Evolutionary conservation across 2,329 filamentous ascomycete genomes (phyloP), one percentile per base, ranked within the genome.

Genomic region (Leptosphaerulina australis): DNA sequence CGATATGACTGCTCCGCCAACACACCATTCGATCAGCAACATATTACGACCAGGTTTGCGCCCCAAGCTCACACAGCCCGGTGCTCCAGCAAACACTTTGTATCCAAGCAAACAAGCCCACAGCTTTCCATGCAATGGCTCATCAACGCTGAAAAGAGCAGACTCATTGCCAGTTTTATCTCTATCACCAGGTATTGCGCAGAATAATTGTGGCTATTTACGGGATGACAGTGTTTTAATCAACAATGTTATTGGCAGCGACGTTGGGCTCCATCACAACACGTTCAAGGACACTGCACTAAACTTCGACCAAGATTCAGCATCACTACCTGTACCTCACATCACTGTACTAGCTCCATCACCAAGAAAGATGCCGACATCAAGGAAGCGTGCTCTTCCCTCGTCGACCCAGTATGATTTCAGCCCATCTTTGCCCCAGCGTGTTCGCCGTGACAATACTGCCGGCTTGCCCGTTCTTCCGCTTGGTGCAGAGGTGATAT

Each of bases 401-500:
- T 17, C 25, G 12, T 43, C 33, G 9, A 22, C 21, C 2, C 34
- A 50, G 9, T n/a, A 40, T 0, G 1, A 20, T 4, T 36, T 14
- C 5, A 30, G 18, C 2, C 54, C 47, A 14, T 46, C 37, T 12
- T 11, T 29, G 3, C 48, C 45, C 4, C 52, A 37, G 18, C 35
- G 22, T 12, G 14, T 21, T n/a, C 45, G 43, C 17, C 31, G 21
- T 7, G 38, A 53, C 3, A 14, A 18, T 9, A 51, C n/a, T 6
- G 33, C 44, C 9, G 55, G 53, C 7, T 37, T 62, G 3, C 54
- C 53, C 9, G 31, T 44, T 3, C 52, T 61, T 6, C 31, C 55
- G 11, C 9, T n/a, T 3, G 31, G 24, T 12, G 33, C 37, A 10
- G 50, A 47, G 8, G 34, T 12, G 1, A 2, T 40, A 7, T 54